phyloP scores from a whole-genome alignment of 225 moss, liverwort and hornwort genomes.

The Sphagnum contortum region DNA sequence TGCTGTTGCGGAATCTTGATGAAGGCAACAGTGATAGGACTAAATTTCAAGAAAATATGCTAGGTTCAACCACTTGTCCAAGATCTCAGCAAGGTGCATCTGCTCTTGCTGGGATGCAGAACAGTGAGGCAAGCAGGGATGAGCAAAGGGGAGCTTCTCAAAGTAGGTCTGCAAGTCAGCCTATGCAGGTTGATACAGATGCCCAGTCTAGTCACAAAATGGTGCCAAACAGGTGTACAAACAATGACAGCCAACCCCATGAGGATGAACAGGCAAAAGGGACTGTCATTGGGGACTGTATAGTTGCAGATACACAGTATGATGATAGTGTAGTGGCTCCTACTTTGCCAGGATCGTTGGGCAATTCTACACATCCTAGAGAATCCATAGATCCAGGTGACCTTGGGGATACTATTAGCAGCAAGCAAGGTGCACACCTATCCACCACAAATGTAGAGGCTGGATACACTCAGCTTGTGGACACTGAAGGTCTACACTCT shows the following conservation, averaged over 20 bases:
- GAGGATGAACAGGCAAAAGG: slow-evolving; percentile 14
- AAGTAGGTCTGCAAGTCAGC: slow-evolving; percentile 18
- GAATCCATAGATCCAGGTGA: slow-evolving; percentile 23
- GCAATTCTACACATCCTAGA: slow-evolving; percentile 4
- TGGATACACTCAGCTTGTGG: too few relatives aligned
- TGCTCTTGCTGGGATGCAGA: slow-evolving; percentile 11
- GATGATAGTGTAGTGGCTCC: slow-evolving; percentile 34
- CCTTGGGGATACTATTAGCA: slow-evolving; percentile 9
- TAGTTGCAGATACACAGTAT: slow-evolving; percentile 62
- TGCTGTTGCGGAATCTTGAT: slow-evolving; percentile 86
- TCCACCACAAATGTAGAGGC: slow-evolving; percentile 5
- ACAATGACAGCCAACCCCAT: slow-evolving; percentile 14
- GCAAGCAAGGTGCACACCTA: slow-evolving; percentile 5
- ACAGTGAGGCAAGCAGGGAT: slow-evolving; percentile 15
- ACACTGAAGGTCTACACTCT: slow-evolving; percentile 4
- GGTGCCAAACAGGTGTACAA: slow-evolving; percentile 2
- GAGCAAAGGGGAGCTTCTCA: slow-evolving; percentile 15
- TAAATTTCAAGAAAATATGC: slow-evolving; percentile 25
- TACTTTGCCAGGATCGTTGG: slow-evolving; percentile 3
- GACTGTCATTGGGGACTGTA: slow-evolving; percentile 17
- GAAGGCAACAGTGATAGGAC: slow-evolving; percentile 73
- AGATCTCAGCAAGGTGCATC: slow-evolving; percentile 17
- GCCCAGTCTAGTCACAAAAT: slow-evolving; percentile 5
- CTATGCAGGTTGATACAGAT: slow-evolving; percentile 17
- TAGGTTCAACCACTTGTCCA: slow-evolving; percentile 28